Percentiles rank a stretch among this genome's conserved stretches.
Evolutionary conservation across 169 alveolate species (phyloP).

Genomic region (Cryptosporidium canis): DNA sequence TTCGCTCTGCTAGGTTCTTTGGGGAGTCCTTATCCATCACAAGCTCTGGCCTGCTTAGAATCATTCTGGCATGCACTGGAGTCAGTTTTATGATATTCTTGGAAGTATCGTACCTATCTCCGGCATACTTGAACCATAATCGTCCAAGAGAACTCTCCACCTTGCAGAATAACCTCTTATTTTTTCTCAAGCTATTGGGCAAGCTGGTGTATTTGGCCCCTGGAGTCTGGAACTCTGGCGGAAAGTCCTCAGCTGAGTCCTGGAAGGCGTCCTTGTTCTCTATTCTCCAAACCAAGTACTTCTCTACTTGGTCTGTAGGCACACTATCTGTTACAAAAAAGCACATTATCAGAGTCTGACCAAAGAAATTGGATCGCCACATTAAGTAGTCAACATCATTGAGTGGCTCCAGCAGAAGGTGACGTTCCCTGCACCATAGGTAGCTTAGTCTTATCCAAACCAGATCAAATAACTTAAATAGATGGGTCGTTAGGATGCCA

Average conservation of each 20-base stretch:
- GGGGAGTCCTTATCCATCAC: slow-evolving; percentile 14
- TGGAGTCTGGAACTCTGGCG: not conserved
- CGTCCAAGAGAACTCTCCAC: slow-evolving; percentile 52
- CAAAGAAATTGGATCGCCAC: slow-evolving; percentile 32
- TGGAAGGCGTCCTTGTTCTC: slow-evolving; percentile 45
- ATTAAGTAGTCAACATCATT: slow-evolving; percentile 56
- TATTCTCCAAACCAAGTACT: slow-evolving; percentile 24
- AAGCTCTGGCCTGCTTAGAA: slow-evolving; percentile 23
- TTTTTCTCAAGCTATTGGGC: not conserved
- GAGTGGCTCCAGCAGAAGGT: slow-evolving; percentile 45
- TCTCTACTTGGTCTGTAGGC: not conserved
- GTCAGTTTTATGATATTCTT: slow-evolving; percentile 14
- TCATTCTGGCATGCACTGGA: slow-evolving; percentile 40
- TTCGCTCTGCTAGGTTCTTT: not conserved
- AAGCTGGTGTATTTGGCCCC: not conserved
- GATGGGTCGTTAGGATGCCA: not conserved
- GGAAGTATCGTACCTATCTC: not conserved
- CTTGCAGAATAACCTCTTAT: slow-evolving; percentile 39
- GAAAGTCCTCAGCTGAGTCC: not conserved
- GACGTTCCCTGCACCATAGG: slow-evolving; percentile 3
- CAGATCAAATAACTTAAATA: slow-evolving; percentile 30
- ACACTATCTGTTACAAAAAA: slow-evolving; percentile 31
- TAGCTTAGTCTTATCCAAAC: slow-evolving; percentile 47
- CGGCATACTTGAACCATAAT: slow-evolving; percentile 29
- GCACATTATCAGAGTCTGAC: slow-evolving; percentile 68